phyloP scores from a whole-genome alignment of 805 yeast genomes.

The Lipomyces starkeyi region DNA sequence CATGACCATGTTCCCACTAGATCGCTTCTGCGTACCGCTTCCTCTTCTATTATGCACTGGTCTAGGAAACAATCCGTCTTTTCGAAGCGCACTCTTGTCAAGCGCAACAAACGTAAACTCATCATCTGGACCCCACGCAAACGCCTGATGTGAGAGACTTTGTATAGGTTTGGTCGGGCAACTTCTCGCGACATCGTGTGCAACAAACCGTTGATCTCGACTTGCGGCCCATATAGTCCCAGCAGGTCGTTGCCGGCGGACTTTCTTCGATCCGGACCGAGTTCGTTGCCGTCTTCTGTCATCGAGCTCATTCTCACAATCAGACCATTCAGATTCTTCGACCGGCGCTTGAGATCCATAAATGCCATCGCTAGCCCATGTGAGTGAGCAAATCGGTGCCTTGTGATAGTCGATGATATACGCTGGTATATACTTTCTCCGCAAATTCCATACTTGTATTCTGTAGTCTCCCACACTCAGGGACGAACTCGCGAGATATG shows the following conservation, averaged over 20 bases:
- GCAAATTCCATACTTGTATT: constrained; percentile 70
- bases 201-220: constrained; percentile 56
- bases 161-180: constrained; percentile 54
- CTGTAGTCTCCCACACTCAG: constrained; percentile 68
- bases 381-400: constrained; percentile 61
- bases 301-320: not conserved
- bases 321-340: not conserved
- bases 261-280: not conserved
- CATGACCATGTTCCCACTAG: constrained; percentile 13
- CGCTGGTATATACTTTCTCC: constrained; percentile 74
- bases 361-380: constrained; percentile 51
- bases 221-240: constrained; percentile 56
- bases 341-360: constrained; percentile 21
- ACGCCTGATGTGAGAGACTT: constrained; percentile 57
- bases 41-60: not conserved
- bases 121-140: constrained; percentile 64
- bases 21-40: constrained; percentile 9
- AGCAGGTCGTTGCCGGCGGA: not conserved
- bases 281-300: constrained; percentile 8
- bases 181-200: constrained; percentile 52
- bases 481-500: constrained; percentile 76
- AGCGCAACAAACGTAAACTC: constrained; percentile 53
- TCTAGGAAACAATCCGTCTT: constrained; percentile 22
- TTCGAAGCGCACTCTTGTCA: constrained; percentile 20
- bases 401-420: constrained; percentile 57